Evolutionary conservation across 805 yeast species (phyloP).

Genomic region (Lachancea meyersii): DNA sequence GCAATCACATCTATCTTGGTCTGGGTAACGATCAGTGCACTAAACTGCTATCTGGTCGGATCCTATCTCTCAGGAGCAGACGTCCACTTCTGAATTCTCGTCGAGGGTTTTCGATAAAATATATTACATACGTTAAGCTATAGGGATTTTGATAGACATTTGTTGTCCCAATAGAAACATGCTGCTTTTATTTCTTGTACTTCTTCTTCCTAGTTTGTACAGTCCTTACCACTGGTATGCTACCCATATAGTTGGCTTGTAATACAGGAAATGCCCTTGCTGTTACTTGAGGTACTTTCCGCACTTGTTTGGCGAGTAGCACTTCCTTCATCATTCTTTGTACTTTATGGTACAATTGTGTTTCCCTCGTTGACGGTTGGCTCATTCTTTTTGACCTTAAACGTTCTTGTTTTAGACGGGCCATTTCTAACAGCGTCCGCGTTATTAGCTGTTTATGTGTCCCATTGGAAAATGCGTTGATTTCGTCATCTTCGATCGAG

Average conservation of each 20-base stretch:
- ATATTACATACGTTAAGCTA: background rate
- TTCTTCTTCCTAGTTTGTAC: conserved; percentile 29
- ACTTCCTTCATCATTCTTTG: conserved; percentile 44
- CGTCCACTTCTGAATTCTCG: conserved; percentile 38
- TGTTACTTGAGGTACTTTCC: conserved; percentile 26
- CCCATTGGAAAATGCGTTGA: conserved; percentile 41
- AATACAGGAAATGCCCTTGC: conserved; percentile 56
- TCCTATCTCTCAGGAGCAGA: conserved; percentile 46
- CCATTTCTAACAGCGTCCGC: conserved; percentile 42
- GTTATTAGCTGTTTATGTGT: conserved; percentile 40
- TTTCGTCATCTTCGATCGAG: conserved; percentile 46
- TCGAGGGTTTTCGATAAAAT: background rate
- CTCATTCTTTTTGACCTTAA: conserved; percentile 22
- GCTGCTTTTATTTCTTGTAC: conserved; percentile 15
- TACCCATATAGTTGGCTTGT: conserved; percentile 68
- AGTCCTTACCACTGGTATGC: conserved; percentile 55
- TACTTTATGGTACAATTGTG: conserved; percentile 37
- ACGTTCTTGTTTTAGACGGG: conserved; percentile 45
- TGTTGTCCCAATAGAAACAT: background rate
- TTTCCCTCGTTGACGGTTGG: conserved; percentile 42
- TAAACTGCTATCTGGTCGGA: conserved; percentile 63
- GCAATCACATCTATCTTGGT: conserved; percentile 49
- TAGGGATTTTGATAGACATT: background rate
- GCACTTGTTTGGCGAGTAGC: conserved; percentile 33
- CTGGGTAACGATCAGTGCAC: conserved; percentile 65